A percentile compares a stretch with the other conserved stretches of the same genome.
These are phyloP conservation scores for Amanita exitialis DNA, from an alignment of 768 basidiomycete genomes.

Conservation along the genomic window DNA sequence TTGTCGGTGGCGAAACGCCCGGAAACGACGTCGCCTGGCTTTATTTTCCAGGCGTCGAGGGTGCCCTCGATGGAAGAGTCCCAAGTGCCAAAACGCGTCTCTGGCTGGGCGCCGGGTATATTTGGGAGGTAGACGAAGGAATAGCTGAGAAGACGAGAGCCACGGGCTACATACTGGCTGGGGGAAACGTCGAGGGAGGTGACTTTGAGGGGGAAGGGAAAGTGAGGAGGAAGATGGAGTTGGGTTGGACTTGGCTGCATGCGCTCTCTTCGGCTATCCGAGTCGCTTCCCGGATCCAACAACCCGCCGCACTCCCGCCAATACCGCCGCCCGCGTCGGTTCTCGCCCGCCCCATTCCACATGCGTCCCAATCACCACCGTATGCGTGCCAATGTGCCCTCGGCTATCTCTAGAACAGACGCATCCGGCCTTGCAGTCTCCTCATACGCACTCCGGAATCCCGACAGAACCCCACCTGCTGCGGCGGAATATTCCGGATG, in stretches of 20 bases:
- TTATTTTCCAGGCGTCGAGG: slow-evolving; percentile 62
- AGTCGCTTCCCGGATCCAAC: slow-evolving; percentile 9
- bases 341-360: slow-evolving; percentile 39
- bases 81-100: slow-evolving; percentile 83
- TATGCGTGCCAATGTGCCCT: slow-evolving; percentile 46
- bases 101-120: slow-evolving; percentile 35
- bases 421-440: slow-evolving; percentile 15
- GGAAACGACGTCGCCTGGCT: slow-evolving; percentile 54
- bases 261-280: slow-evolving; percentile 12
- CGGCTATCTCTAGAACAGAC: slow-evolving; percentile 23
- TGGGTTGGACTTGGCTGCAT: slow-evolving; percentile 60
- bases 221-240: slow-evolving; percentile 62
- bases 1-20: slow-evolving; percentile 46
- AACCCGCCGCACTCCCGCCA: slow-evolving; percentile 38
- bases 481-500: slow-evolving; percentile 27
- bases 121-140: slow-evolving; percentile 57
- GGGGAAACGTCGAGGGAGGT: slow-evolving; percentile 50
- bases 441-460: slow-evolving; percentile 39
- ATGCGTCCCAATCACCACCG: slow-evolving; percentile 40
- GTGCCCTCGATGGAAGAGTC: slow-evolving; percentile 80
- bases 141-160: slow-evolving; percentile 75
- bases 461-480: slow-evolving; percentile 24
- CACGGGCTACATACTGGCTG: slow-evolving; percentile 45
- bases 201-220: slow-evolving; percentile 84
- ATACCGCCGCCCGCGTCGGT: slow-evolving; percentile 35